phyloP scores from a whole-genome alignment of 805 yeast genomes.

The Monosporozyma aerobia region DNA sequence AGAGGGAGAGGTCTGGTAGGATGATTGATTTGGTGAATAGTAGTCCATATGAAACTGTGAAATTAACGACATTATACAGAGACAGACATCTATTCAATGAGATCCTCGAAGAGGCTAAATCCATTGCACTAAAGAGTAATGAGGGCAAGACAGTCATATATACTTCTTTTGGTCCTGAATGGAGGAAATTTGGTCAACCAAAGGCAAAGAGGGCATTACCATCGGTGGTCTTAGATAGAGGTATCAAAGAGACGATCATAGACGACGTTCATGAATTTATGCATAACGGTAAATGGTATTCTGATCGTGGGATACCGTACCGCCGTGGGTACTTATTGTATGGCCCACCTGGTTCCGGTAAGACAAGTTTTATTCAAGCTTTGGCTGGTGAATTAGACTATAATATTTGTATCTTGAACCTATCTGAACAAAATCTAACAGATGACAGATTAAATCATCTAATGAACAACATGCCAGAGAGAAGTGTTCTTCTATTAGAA shows the following conservation, averaged over 20 bases:
- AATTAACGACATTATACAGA: conserved; percentile 77
- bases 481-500: conserved; percentile 77
- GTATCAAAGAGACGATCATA: conserved; percentile 56
- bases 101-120: conserved; percentile 74
- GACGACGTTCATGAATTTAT: conserved; percentile 75
- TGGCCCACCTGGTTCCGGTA: conserved; percentile 98
- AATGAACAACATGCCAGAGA: conserved; percentile 91
- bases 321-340: conserved; percentile 87
- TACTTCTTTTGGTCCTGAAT: conserved; percentile 96
- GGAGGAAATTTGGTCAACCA: conserved; percentile 98
- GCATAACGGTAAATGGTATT: conserved; percentile 79
- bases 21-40: conserved; percentile 84
- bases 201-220: conserved; percentile 75
- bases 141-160: conserved; percentile 92
- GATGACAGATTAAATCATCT: conserved; percentile 91
- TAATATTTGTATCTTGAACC: conserved; percentile 84
- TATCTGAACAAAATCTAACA: conserved; percentile 84
- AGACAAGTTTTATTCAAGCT: conserved; percentile 92
- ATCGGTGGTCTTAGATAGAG: conserved; percentile 76
- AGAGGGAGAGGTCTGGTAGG: conserved; percentile 83
- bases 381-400: conserved; percentile 94
- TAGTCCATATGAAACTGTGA: conserved; percentile 93
- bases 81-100: conserved; percentile 65
- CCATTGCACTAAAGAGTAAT: conserved; percentile 66
- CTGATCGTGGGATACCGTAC: conserved; percentile 94